Conservation (phyloP, 1,284 basidiomycete species). For the Meripilus lineatus region DNA sequence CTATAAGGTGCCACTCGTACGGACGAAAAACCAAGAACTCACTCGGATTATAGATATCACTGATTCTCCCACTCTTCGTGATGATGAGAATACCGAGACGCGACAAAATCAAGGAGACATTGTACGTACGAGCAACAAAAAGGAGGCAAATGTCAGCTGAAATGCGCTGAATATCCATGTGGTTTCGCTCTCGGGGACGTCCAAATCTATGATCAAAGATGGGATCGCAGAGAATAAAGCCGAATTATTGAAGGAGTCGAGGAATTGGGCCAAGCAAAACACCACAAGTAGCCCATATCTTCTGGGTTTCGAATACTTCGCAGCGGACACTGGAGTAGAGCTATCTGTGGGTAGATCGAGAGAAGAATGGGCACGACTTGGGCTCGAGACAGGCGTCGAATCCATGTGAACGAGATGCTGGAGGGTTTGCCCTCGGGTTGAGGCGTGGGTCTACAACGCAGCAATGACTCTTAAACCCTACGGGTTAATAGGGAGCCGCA, state of each 20-base stretch:
- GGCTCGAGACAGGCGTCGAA: no score
- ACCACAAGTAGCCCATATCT: constrained; percentile 14
- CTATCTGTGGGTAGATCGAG: no score
- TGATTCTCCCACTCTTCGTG: constrained; percentile 22
- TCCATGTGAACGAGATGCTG: no score
- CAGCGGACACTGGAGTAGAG: no score
- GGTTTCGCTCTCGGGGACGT: constrained; percentile 22
- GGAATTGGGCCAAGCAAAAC: constrained; percentile 21
- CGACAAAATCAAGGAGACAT: constrained; percentile 11
- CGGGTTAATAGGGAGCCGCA: no score
- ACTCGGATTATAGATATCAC: constrained; percentile 24
- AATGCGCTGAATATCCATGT: constrained; percentile 36
- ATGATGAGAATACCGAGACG: no score
- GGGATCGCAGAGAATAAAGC: constrained; percentile 25
- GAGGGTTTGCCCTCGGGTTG: no score
- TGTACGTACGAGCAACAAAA: constrained; percentile 35
- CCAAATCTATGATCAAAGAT: constrained; percentile 18
- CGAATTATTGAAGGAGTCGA: constrained; percentile 22
- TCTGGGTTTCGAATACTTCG: not conserved
- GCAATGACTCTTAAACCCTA: no score
- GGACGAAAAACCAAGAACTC: constrained; percentile 4
- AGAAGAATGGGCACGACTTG: no score
- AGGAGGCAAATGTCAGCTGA: constrained; percentile 39
- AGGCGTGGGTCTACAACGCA: no score
- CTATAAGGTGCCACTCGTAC: not conserved